Evolutionary conservation across 371 early-diverging fungal species (phyloP), one percentile per base, ranked within the genome.

Genomic region (Mortierella sp.): DNA sequence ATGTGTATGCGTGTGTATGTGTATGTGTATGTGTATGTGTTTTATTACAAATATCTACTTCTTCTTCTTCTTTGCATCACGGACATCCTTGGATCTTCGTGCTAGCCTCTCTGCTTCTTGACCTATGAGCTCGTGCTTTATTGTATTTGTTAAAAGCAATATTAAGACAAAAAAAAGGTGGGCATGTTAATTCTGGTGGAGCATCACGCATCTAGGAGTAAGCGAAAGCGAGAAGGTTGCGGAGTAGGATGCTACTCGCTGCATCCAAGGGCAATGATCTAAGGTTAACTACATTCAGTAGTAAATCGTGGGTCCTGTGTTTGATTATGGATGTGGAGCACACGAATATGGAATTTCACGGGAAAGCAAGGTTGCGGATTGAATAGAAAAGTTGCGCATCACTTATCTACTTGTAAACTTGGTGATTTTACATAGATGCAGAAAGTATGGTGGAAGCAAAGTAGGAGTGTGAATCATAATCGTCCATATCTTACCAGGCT

Each of bases 1-100:
- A 4, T 45, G 16, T 28, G 28, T 28, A 2, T 28, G 28, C 2
- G 28, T 28, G 28, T 36, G 36, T 36, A 6, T 55, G 22, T 45
- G 16, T 13, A 4, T 45, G 16, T 28, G 28, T 28, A 2, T 28
- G 28, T 28, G 28, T 28, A 2, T 36, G 36, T 47, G 19, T 47
- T 47, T 36, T 36, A 36, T 36, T 36, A 36, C 22, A 8, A 52
- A 22, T 19, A 33, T 58, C 21, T 59, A 67, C 15, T 72, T 69
- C 28, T 72, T 77, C 64, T 55, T 65, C 58, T 72, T 72, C 53
- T 40, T 72, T 24, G 77, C 72, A 28, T 77, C 69, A 36, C 72
- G 63, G 38, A 50, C 77, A 58, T 65, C 72, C 40, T 65, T 72
- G 24, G 69, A 60, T 61, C 58, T 43, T 24, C 48, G 72, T 1